Conservation (phyloP, 2,329 filamentous ascomycete species). For the Phialocephala sp. region DNA sequence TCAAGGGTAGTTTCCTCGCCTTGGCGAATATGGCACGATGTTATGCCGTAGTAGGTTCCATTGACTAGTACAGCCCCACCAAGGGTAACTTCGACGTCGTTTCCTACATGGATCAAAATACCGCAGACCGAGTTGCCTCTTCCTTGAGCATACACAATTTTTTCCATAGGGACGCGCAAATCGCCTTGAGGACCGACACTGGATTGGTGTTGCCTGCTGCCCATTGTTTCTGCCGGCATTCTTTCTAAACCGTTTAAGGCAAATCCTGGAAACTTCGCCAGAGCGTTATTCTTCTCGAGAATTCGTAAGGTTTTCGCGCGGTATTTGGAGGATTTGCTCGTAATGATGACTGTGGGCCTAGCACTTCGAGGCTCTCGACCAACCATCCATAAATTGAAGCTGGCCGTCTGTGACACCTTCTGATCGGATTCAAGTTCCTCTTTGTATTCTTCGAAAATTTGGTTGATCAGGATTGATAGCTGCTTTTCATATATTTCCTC, state of each 20-base stretch:
- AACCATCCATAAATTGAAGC: neutral
- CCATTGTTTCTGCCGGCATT: neutral
- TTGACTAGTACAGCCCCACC: neutral
- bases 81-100: neutral
- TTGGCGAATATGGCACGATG: neutral
- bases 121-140: neutral
- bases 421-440: neutral
- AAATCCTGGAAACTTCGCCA: neutral
- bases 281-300: neutral
- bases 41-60: neutral
- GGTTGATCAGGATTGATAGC: neutral
- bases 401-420: neutral
- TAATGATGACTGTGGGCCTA: neutral
- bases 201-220: neutral
- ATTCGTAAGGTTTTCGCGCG: neutral
- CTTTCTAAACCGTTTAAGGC: neutral
- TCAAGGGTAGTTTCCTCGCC: too few relatives aligned
- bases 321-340: neutral
- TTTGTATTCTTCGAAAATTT: neutral
- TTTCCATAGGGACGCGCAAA: neutral
- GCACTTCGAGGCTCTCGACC: neutral
- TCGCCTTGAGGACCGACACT: neutral
- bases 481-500: neutral
- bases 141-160: neutral
- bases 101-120: neutral